phyloP scores from a whole-genome alignment of 2,329 filamentous ascomycete species.

The Biscogniauxia sp. region DNA sequence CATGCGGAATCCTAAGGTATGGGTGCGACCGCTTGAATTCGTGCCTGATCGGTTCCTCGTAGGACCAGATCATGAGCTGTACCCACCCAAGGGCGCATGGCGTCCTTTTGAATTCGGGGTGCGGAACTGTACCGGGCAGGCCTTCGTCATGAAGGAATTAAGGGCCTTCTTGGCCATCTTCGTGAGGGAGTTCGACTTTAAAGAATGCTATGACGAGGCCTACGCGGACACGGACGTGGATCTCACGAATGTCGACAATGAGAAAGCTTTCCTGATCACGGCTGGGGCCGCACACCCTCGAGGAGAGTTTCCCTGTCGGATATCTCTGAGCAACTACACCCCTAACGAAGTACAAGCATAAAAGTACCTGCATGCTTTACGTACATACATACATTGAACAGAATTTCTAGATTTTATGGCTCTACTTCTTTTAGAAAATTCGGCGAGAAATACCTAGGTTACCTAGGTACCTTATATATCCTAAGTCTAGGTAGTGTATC shows the following conservation, averaged over 20 bases:
- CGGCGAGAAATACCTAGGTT: background rate
- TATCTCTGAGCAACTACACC: conserved; percentile 21
- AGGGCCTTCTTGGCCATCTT: conserved; percentile 27
- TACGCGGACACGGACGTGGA: conserved; percentile 23
- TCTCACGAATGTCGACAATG: conserved; percentile 25
- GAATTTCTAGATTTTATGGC: no score
- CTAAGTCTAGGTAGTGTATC: no score
- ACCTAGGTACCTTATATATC: background rate
- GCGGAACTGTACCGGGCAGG: conserved; percentile 56
- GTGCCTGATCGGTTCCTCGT: conserved; percentile 47
- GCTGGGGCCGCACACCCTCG: conserved; percentile 27
- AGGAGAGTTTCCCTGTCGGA: conserved; percentile 25
- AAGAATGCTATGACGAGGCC: conserved; percentile 28
- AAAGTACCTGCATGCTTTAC: background rate
- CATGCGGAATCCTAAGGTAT: conserved; percentile 41
- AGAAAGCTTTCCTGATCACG: conserved; percentile 28
- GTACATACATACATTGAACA: no score
- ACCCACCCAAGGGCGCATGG: conserved; percentile 46
- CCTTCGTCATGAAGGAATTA: conserved; percentile 29
- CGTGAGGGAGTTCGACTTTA: conserved; percentile 28
- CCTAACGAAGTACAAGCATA: background rate
- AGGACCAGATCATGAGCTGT: conserved; percentile 32
- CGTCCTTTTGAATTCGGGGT: conserved; percentile 54
- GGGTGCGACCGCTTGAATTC: conserved; percentile 43
- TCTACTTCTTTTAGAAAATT: no score